phyloP scores from a whole-genome alignment of 1,284 basidiomycete genomes.

The Mycosarcoma maydis region DNA sequence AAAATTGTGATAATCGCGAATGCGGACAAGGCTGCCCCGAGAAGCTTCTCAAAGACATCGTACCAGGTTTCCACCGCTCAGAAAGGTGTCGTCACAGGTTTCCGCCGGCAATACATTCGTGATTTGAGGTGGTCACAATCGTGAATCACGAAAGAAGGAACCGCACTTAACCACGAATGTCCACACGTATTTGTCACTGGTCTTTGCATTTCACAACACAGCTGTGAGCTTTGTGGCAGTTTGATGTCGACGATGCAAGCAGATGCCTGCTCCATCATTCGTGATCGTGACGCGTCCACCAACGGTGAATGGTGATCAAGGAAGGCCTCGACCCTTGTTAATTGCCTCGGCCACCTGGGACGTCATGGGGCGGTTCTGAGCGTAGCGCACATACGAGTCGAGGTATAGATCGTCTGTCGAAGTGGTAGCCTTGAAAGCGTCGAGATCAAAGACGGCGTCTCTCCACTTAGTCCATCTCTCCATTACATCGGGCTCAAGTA shows the following conservation, averaged over 20 bases:
- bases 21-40: neutral
- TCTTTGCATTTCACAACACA: too few species aligned
- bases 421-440: constrained; percentile 76
- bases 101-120: too few species aligned
- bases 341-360: constrained; percentile 58
- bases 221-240: too few species aligned
- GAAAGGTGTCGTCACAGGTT: too few species aligned
- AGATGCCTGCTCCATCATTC: too few species aligned
- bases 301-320: constrained; percentile 16
- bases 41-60: neutral
- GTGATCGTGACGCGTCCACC: too few species aligned
- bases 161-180: too few species aligned
- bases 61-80: too few species aligned
- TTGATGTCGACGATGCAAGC: too few species aligned
- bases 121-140: too few species aligned
- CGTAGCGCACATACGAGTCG: constrained; percentile 73
- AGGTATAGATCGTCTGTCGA: constrained; percentile 78
- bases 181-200: too few species aligned
- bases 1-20: neutral
- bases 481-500: constrained; percentile 70
- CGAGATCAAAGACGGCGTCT: constrained; percentile 73
- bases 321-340: constrained; percentile 49
- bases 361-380: constrained; percentile 57
- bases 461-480: constrained; percentile 72
- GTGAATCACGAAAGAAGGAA: too few species aligned